Evolutionary conservation across 1,139 yeast species (phyloP), one percentile per base, ranked within the genome.

Genomic region (Blastobotrys indianensis): DNA sequence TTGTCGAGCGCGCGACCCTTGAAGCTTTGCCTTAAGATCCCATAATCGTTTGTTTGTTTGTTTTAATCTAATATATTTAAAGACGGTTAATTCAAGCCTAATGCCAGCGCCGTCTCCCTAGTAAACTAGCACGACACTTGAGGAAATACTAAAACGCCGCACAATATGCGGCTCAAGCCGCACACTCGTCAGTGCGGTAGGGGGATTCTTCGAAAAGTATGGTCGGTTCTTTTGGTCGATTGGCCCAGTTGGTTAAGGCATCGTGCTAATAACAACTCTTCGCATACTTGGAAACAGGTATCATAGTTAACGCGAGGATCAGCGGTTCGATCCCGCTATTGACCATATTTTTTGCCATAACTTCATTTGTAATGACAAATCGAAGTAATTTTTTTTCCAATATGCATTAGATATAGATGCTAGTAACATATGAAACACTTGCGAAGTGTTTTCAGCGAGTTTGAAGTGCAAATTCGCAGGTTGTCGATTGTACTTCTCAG

Each of bases 231-330:
- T 15, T n/a, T 15, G 40, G 40, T 37, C 40, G 40, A n/a, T 37
- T 37, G 40, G 40, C 40, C 40, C 40, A 37, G 40, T 37, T 37
- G 40, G 40, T 37, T 37, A 37, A 37, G 40, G 40, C 40, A 37
- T 37, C 40, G 40, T 37, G 40, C 40, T 37, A 37, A 28, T 35
- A 35, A 35, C 38, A 35, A 20, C 38, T 35, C 38, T 13, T 35
- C 15, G 38, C 38, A 35, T 35, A 13, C 30, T 11, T 35, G 25
- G 25, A 35, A 35, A 35, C 25, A 17, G 12, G 15, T 13, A 17
- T 16, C 20, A 17, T 35, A 35, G 38, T 35, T 35, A 35, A 35
- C 38, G 38, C 38, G 38, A 35, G 38, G 38, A 35, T 35, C 38
- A 13, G 38, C 38, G 38, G 38, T 35, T 35, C 38, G 38, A 35